phyloP scores from a whole-genome alignment of 805 yeast genomes.

The Kodamaea leandrae region DNA sequence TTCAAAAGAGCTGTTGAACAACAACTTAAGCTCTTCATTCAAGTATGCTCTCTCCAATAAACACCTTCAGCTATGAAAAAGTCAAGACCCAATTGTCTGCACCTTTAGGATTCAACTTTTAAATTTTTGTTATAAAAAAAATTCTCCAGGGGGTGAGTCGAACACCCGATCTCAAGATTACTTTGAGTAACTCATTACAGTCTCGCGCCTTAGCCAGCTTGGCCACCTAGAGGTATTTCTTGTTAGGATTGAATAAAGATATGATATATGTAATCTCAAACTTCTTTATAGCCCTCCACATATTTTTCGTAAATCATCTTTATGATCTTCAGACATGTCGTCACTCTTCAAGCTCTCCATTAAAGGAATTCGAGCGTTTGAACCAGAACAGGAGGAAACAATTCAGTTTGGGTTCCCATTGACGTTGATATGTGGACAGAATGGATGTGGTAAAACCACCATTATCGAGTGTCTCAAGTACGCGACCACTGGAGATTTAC shows the following conservation, averaged over 20 bases:
- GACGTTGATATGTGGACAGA: constrained; percentile 91
- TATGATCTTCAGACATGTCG: constrained; percentile 27
- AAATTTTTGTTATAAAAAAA: constrained; percentile 12
- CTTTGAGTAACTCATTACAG: constrained; percentile 24
- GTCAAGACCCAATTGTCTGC: too few relatives aligned
- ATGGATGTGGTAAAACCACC: constrained; percentile 96
- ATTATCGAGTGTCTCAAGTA: constrained; percentile 91
- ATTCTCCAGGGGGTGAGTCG: constrained; percentile 50
- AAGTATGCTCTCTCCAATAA: too few relatives aligned
- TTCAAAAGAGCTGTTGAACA: too few relatives aligned
- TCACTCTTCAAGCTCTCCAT: constrained; percentile 48
- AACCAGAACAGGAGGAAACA: constrained; percentile 77
- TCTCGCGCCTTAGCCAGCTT: constrained; percentile 51
- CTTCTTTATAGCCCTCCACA: background rate
- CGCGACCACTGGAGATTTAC: constrained; percentile 93
- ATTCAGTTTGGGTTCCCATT: constrained; percentile 88
- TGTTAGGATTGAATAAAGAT: background rate
- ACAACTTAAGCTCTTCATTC: too few relatives aligned
- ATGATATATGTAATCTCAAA: background rate
- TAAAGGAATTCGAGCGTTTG: constrained; percentile 89
- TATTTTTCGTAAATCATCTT: background rate
- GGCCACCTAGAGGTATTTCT: constrained; percentile 37
- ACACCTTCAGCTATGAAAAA: too few relatives aligned
- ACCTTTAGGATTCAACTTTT: too few relatives aligned
- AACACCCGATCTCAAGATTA: constrained; percentile 49